Evolutionary conservation across 208 protist genomes (phyloP), one percentile per base, ranked within the genome.

Genomic region (Leishmania tarentolae): DNA sequence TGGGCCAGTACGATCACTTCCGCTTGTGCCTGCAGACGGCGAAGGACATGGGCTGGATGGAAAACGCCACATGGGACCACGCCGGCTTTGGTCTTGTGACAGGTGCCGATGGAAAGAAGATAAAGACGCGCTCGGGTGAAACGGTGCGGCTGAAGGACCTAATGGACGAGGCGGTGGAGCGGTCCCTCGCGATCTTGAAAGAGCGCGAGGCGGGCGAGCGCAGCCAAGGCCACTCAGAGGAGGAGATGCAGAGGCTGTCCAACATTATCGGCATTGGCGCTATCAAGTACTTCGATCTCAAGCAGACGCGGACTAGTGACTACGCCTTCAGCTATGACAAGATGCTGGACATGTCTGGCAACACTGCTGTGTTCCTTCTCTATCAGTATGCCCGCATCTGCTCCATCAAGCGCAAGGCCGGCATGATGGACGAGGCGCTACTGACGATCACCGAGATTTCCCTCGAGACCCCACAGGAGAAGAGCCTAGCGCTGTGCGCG

Each of bases 221-320:
- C 40, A 86, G 87, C 31, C 92, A 98, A 84, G 94, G 93, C 56
- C 89, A 96, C 86, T 88, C 86, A 19, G 91, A 96, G 79, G 94
- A 96, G 75, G 93, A 96, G 69, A 95, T 97, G 88, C 79, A 82
- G 72, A 63, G 79, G 28, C 94, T 98, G 21, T 87, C 97, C 52
- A 90, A 98, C 77, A 91, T 94, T 47, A 94, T 99, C 57, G 98
- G 98, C 24, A 89, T 99, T 76, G 96, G 95, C 70, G 96, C 98
- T 44, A 88, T 99, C 81, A 99, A 99, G 90, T 99, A 99, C 92
- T 99, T 96, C 80, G 99, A 99, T 87, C 92, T 99, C 37, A 96
- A 97, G 86, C 94, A 97, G 82, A 98, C 92, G 74, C 94, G 98
- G 76, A 92, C 91, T 15, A 94, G 87, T 69, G 96, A 99, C 91